phyloP scores from a whole-genome alignment of 2,329 filamentous ascomycete species.

The Verticillium alfalfae region DNA sequence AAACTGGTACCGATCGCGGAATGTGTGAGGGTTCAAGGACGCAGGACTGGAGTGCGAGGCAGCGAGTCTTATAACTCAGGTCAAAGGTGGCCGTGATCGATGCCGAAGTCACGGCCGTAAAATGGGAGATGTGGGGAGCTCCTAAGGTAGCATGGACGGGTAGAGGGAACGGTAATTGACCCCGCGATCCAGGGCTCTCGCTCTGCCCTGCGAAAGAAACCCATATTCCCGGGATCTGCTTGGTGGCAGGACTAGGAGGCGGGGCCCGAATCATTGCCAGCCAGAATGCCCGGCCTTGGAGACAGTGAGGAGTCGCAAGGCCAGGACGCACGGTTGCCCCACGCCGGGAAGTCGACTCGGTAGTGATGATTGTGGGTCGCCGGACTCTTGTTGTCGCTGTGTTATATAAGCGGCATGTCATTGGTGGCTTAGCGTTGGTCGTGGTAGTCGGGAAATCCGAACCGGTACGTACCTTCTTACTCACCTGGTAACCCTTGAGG shows the following conservation, averaged over 20 bases:
- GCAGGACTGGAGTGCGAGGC: background rate
- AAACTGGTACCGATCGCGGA: background rate
- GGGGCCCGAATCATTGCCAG: background rate
- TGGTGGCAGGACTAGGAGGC: background rate
- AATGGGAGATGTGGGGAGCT: background rate
- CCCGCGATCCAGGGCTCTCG: background rate
- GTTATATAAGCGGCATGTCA: background rate
- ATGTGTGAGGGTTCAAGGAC: background rate
- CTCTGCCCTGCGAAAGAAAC: background rate
- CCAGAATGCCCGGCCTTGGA: background rate
- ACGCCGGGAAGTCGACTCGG: conserved; percentile 2
- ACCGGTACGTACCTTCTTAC: too few relatives aligned
- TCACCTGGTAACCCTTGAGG: too few relatives aligned
- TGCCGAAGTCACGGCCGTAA: background rate
- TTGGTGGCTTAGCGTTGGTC: background rate
- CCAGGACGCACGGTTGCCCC: background rate
- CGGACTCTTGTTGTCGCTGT: background rate
- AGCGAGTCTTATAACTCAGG: background rate
- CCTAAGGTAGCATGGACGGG: background rate
- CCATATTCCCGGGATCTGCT: background rate
- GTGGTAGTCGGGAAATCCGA: too few relatives aligned
- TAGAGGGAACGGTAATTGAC: conserved; percentile 1
- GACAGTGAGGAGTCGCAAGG: background rate
- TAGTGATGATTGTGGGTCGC: background rate
- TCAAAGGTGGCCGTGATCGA: background rate